Base-by-base conservation (phyloP, 495 filamentous ascomycete genomes). In the Neurospora sp. region DNA sequence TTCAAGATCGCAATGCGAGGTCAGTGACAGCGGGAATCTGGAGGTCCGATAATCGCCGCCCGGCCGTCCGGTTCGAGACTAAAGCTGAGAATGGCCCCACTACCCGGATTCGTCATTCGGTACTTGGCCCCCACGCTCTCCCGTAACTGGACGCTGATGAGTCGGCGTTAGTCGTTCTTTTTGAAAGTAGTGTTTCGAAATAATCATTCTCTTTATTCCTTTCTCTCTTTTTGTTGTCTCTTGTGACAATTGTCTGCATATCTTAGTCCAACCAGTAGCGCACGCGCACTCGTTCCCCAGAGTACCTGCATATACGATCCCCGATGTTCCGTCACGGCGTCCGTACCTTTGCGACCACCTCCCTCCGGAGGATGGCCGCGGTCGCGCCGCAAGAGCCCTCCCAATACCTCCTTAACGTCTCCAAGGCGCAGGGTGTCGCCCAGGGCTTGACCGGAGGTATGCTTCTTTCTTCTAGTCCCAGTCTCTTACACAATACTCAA, bases 391-490 rank as follows among this genome's bases (percentile, higher is more conserved):
- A 80, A 39, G 77, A 79, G 20, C 83, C 82, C 10, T 82, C 77
- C 74, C 74, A 78, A 44, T 72, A 83, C 69, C 81, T 82, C 44
- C 74, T 86, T 35, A 73, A 75, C 44, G 88, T 98, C 54, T 94
- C 94, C 16, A 90, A 90, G 80, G 93, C 92, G 37, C 96, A 99
- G 82, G 92, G 94, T 69, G 82, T 91, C 69, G 92, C 93, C 37
- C 88, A 92, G 78, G 95, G 96, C 12, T 85, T 99, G 70, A 90
- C 93, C 71, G 94, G 92, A 85, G 95, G 95, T 97, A 89, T 77
- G 80, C 10, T 10, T 76, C 12, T 7, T 16, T 62, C 27, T 8
- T 18, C 27, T 27, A 3, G 20, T 54, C 20, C 14, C 4, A 54
- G 14, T 31, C 12, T n/a, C n/a, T 38, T 42, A 16, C 42, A 27